Base-by-base conservation (phyloP, 306 rosid genomes). In the Vachellia pachyceras region DNA sequence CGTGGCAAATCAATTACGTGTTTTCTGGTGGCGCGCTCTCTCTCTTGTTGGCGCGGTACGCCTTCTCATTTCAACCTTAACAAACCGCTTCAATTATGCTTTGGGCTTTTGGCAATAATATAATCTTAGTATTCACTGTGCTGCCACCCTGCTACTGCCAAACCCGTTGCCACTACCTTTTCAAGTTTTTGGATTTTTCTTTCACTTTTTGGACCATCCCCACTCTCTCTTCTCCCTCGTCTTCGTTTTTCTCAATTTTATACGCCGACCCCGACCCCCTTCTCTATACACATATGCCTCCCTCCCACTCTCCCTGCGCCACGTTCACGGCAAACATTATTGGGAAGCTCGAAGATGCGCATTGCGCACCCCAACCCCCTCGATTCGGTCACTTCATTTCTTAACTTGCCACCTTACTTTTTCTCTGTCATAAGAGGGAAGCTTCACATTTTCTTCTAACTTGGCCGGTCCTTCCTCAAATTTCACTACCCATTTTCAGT, bases 321-420 rank as follows among this genome's bases (percentile, higher is more conserved):
- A 83, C 83, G 82, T 60, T 76, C 77, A 75, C 65, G 65, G 14
- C 47, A 63, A 49, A 75, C 78, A 80, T 80, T 72, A 83, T 86
- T 80, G 78, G 60, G 68, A 82, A 68, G 6, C 75, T 73, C 84
- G 75, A 75, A 74, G 58, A 82, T 81, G 92, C 88, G 82, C 84
- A 76, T 8, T 83, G 49, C 89, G 85, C 89, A 79, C 83, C 85
- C 37, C 81, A 25, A 10, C 42, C 81, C 40, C 5, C 52, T 39
- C 81, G 18, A 13, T 8, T 72, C 44, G 45, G 50, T 7, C 69
- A 3, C 13, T 12, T 22, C 63, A 22, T 61, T 25, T 22, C 41
- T 41, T 74, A 45, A 39, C 60, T 73, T 29, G 41, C 73, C 72
- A 71, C 64, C 77, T 60, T 60, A 3, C 64, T 11, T 14, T 46